These are phyloP conservation scores for Pythium plurisporium DNA, from an alignment of 352 stramenopile species.

Conservation along the genomic window DNA sequence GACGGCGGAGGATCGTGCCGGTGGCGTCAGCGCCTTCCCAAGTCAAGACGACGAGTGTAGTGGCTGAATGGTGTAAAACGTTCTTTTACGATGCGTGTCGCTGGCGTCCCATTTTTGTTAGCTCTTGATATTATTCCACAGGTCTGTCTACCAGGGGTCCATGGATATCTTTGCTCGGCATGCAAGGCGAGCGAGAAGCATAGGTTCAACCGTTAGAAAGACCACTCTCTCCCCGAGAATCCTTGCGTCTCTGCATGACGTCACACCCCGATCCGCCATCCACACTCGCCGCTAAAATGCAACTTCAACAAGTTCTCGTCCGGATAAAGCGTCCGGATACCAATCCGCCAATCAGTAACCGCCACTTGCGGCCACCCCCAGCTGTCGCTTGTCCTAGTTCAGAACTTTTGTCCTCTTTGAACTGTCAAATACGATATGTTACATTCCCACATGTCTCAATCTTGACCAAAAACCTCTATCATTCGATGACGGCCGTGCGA, in stretches of 20 bases:
- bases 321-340: conserved; percentile 14
- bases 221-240: not conserved
- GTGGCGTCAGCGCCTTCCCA: too few relatives aligned
- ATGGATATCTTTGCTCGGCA: not conserved
- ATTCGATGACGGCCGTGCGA: not conserved
- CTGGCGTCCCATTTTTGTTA: too few relatives aligned
- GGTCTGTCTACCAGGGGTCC: not conserved
- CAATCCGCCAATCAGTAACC: conserved; percentile 1
- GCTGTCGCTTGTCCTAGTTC: conserved; percentile 1
- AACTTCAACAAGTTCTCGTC: conserved; percentile 20
- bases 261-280: conserved; percentile 17
- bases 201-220: not conserved
- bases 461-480: not conserved
- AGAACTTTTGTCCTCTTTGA: not conserved
- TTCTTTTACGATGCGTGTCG: not conserved
- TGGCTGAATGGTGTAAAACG: not conserved
- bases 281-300: not conserved
- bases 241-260: conserved; percentile 14
- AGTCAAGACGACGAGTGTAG: too few relatives aligned
- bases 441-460: not conserved
- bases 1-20: too few relatives aligned
- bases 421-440: not conserved
- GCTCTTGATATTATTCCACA: too few relatives aligned
- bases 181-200: not conserved
- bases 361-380: not conserved